phyloP scores from a whole-genome alignment of 441 rosid species.

The Daphne laureola region DNA sequence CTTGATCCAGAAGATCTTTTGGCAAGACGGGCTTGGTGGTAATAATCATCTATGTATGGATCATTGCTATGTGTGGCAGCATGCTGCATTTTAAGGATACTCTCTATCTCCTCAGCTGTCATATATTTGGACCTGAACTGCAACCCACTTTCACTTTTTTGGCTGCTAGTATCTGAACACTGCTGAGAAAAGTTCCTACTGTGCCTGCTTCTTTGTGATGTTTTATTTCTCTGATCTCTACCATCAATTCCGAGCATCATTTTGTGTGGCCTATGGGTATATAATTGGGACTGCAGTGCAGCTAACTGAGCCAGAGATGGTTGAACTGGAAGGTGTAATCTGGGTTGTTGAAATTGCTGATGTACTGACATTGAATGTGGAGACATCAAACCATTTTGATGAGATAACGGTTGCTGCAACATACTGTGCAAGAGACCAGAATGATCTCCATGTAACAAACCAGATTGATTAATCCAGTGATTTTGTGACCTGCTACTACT shows the following conservation, averaged over 20 bases:
- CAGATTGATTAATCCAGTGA: constrained; percentile 75
- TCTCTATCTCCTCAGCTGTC: constrained; percentile 93
- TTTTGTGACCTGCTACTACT: constrained; percentile 46
- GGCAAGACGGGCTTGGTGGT: constrained; percentile 88
- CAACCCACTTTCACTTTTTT: constrained; percentile 64
- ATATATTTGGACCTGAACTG: constrained; percentile 86
- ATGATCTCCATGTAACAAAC: constrained; percentile 53
- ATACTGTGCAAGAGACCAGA: constrained; percentile 51
- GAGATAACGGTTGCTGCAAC: constrained; percentile 58
- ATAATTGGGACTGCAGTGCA: constrained; percentile 62
- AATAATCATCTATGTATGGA: constrained; percentile 84
- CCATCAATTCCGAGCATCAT: constrained; percentile 37
- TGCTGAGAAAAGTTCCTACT: constrained; percentile 55
- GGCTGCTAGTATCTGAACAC: constrained; percentile 58
- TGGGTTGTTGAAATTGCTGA: constrained; percentile 44
- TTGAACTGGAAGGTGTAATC: constrained; percentile 45
- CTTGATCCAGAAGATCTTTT: constrained; percentile 58
- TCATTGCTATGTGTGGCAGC: constrained; percentile 71
- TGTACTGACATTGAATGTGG: constrained; percentile 42
- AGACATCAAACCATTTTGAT: constrained; percentile 52
- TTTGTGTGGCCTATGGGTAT: constrained; percentile 42
- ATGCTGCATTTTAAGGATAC: constrained; percentile 94
- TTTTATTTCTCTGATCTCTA: constrained; percentile 58
- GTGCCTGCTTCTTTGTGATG: constrained; percentile 56
- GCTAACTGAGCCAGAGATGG: constrained; percentile 69